phyloP scores from a whole-genome alignment of 2,329 filamentous ascomycete species.

The Acrocalymma vagum region DNA sequence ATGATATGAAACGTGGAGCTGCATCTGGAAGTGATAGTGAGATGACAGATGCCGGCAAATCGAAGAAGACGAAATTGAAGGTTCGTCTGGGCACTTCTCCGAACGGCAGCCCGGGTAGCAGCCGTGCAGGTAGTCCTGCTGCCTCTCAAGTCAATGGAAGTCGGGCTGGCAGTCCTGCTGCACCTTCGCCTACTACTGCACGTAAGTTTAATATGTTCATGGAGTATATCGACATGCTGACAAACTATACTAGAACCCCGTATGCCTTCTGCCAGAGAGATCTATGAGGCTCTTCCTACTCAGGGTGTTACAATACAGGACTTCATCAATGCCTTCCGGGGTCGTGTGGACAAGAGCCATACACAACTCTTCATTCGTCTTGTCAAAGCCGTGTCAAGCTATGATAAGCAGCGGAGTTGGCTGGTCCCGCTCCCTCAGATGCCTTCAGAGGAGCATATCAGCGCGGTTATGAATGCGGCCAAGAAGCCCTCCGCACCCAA shows the following conservation, averaged over 20 bases:
- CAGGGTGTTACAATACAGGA: constrained; percentile 54
- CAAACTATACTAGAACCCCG: constrained; percentile 14
- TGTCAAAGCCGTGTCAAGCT: constrained; percentile 49
- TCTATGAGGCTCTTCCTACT: constrained; percentile 53
- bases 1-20: constrained; percentile 48
- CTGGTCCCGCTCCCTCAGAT: constrained; percentile 39
- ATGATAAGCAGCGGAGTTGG: constrained; percentile 37
- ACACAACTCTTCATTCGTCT: constrained; percentile 52
- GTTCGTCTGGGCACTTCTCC: constrained; percentile 62
- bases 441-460: constrained; percentile 39
- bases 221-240: constrained; percentile 3
- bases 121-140: constrained; percentile 58
- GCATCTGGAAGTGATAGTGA: constrained; percentile 77
- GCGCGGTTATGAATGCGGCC: constrained; percentile 22
- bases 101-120: constrained; percentile 68
- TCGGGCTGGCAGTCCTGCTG: constrained; percentile 37
- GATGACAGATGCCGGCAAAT: constrained; percentile 71
- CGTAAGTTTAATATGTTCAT: constrained; percentile 6
- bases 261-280: constrained; percentile 54
- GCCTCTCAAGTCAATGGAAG: constrained; percentile 33
- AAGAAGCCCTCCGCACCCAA: too few relatives aligned
- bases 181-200: constrained; percentile 16
- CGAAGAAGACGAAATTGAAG: constrained; percentile 66
- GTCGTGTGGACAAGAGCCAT: constrained; percentile 46
- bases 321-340: constrained; percentile 53